These are phyloP conservation scores for Baudoinia panamericana DNA, from an alignment of 495 filamentous ascomycete species.

Conservation along the genomic window DNA sequence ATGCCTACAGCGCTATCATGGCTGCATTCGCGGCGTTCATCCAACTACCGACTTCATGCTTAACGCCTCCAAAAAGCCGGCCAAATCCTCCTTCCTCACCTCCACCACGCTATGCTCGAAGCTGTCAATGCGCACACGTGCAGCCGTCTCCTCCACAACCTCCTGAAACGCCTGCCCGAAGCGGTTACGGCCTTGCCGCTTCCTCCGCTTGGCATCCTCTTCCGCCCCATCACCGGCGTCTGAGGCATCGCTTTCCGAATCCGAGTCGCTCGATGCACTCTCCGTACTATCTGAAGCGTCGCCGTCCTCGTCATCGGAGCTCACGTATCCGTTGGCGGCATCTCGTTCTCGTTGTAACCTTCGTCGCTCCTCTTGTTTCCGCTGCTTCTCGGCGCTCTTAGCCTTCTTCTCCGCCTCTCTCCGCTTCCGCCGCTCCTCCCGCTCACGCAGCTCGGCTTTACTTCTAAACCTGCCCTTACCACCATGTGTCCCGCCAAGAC, in stretches of 20 bases:
- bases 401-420: conserved; percentile 38
- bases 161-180: conserved; percentile 95
- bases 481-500: conserved; percentile 66
- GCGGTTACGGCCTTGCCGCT: conserved; percentile 62
- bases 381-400: conserved; percentile 46
- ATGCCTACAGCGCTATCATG: no score
- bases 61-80: conserved; percentile 78
- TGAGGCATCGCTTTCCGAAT: conserved; percentile 31
- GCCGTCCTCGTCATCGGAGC: conserved; percentile 32
- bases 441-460: conserved; percentile 47
- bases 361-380: conserved; percentile 26
- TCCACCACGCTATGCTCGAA: conserved; percentile 97
- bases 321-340: conserved; percentile 23
- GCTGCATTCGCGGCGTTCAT: no score
- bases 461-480: conserved; percentile 41
- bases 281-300: conserved; percentile 16
- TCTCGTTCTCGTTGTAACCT: conserved; percentile 19
- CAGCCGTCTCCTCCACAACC: conserved; percentile 81
- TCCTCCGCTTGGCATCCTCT: conserved; percentile 38
- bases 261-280: background rate
- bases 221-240: conserved; percentile 47
- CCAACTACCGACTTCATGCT: conserved; percentile 88
- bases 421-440: conserved; percentile 44
- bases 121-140: conserved; percentile 81
- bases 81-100: conserved; percentile 87